Evolutionary conservation across 371 early-diverging fungal genomes (phyloP).

Genomic region (Apophysomyces elegans): DNA sequence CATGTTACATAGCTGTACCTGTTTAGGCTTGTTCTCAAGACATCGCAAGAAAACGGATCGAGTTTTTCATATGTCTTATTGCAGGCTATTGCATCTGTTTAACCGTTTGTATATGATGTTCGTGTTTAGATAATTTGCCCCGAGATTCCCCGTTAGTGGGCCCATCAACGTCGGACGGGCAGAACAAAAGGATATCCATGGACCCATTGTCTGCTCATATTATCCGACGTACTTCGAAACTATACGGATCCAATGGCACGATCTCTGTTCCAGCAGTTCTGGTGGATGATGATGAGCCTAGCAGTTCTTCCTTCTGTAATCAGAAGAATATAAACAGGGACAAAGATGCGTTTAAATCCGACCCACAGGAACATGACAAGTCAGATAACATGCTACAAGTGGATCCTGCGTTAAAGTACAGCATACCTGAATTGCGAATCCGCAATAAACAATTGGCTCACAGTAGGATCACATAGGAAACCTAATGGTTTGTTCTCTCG

Average conservation of each 20-base stretch:
- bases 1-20: too few relatives aligned
- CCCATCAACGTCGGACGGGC: not conserved
- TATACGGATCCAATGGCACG: not conserved
- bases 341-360: not conserved
- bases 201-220: slow-evolving; percentile 18
- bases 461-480: not conserved
- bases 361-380: too few relatives aligned
- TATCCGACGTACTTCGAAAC: slow-evolving; percentile 9
- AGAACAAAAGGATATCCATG: not conserved
- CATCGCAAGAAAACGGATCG: too few relatives aligned
- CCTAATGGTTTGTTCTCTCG: slow-evolving; percentile 6
- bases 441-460: not conserved
- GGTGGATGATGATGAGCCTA: not conserved
- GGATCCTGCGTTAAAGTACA: not conserved
- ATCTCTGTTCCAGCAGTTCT: not conserved
- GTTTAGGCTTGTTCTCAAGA: too few relatives aligned
- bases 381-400: not conserved
- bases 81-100: not conserved
- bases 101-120: not conserved
- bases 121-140: not conserved
- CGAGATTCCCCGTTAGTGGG: not conserved
- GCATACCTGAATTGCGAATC: not conserved
- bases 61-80: too few relatives aligned
- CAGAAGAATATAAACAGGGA: not conserved
- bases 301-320: not conserved